These are phyloP conservation scores for Sugiyamaella novakii DNA, from an alignment of 1,139 yeast species.

Conservation along the genomic window DNA sequence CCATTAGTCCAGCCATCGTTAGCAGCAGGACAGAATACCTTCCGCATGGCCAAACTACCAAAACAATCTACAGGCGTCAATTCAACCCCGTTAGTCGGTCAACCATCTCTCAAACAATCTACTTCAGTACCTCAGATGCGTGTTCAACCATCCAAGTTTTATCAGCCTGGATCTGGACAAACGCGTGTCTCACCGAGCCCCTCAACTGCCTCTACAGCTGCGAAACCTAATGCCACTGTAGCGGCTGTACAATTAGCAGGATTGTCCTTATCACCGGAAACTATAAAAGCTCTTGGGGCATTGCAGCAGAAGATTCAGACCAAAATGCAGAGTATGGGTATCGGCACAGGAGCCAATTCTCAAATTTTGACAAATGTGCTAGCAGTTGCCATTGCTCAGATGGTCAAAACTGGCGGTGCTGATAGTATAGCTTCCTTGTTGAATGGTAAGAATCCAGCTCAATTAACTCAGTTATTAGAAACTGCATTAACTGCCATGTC, in stretches of 20 bases:
- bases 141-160: constrained; percentile 28
- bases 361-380: constrained; percentile 86
- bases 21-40: constrained; percentile 35
- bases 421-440: constrained; percentile 64
- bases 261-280: constrained; percentile 39
- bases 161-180: constrained; percentile 10
- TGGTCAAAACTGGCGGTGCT: constrained; percentile 77
- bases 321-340: constrained; percentile 38
- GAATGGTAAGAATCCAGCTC: constrained; percentile 86
- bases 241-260: constrained; percentile 30
- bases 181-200: background rate
- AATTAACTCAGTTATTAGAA: constrained; percentile 77
- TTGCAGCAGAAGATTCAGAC: constrained; percentile 43
- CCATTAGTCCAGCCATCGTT: constrained; percentile 29
- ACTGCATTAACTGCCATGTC: constrained; percentile 67
- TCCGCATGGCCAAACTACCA: constrained; percentile 27
- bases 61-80: constrained; percentile 7
- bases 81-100: constrained; percentile 9
- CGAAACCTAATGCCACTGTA: constrained; percentile 11
- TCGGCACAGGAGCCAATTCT: constrained; percentile 39
- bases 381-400: constrained; percentile 90
- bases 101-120: constrained; percentile 25
- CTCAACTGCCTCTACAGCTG: background rate
- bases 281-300: constrained; percentile 41
- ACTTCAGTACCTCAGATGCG: constrained; percentile 34